Evolutionary conservation across 2,329 filamentous ascomycete species (phyloP), one percentile per base, ranked within the genome.

Genomic region (Ophiostoma sp.): DNA sequence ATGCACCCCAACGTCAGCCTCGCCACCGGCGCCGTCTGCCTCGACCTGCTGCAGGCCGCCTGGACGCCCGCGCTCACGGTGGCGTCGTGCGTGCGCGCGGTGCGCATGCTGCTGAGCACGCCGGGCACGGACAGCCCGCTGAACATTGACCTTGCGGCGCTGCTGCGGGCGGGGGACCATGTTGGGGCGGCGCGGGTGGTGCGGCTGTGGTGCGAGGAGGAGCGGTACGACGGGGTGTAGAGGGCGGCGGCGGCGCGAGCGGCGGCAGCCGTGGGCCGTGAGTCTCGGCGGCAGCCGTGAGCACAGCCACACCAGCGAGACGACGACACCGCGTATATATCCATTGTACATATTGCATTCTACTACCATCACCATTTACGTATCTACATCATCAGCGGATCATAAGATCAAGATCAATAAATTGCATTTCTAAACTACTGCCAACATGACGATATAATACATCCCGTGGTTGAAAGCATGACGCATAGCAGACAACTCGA

Each of bases 1-100:
- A 91, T 92, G 76, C 93, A 97, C 81, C 89, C 94, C 67, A 97
- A 97, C 80, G 88, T 88, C 41, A 82, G 83, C 68, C 82, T 86
- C 73, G 76, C 84, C 75, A 93, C 88, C 2, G 95, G 95, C 75
- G 94, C 97, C 80, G 95, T 99, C 77, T 99, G 95, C 79, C 87
- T 98, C 36, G 95, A 97, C 77, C 85, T 98, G 73, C 84, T 99
- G 72, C 85, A 86, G 77, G 85, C 89, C 70, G 85, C 86, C 23
- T 98, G 94, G 94, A 90, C 91, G 71, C 92, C 94, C 0, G 89
- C 92, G 23, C 95, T 97, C 79, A 94, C 90, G 57, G 85, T 98
- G 27, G 85, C 90, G 48, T 87, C 90, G 76, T 90, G 89, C 72
- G 81, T 94, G 76, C 89, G 90, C 75, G 88, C 88, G 66, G 85